Evolutionary conservation across 441 rosid species (phyloP).

Genomic region (Mallotus repandus): DNA sequence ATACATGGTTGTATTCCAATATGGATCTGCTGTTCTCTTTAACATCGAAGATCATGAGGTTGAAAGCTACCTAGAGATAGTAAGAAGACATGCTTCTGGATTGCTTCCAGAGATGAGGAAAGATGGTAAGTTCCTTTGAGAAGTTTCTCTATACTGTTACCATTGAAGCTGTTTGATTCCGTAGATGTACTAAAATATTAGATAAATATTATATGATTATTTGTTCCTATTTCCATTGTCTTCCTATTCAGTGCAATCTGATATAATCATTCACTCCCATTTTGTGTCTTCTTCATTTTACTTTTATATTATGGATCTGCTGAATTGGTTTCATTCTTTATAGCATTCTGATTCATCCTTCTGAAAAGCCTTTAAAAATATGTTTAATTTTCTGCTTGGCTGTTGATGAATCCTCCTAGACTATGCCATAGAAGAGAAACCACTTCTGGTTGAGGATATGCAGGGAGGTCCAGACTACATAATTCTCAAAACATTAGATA

Average conservation of each 20-base stretch:
- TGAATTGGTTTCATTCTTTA: background rate
- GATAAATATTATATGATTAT: too few relatives aligned
- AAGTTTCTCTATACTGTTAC: background rate
- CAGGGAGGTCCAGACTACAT: slow-evolving; percentile 81
- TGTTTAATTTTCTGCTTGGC: slow-evolving; percentile 25
- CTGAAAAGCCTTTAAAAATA: background rate
- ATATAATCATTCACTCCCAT: background rate
- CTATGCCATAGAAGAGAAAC: slow-evolving; percentile 85
- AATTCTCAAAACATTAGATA: slow-evolving; percentile 71
- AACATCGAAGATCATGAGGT: slow-evolving; percentile 73
- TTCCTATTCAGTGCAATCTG: background rate
- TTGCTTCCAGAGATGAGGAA: slow-evolving; percentile 73
- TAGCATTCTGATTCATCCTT: background rate
- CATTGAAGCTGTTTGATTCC: background rate
- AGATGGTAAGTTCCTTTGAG: slow-evolving; percentile 53
- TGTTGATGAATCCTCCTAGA: slow-evolving; percentile 40
- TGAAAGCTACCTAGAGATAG: slow-evolving; percentile 62
- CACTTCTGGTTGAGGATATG: slow-evolving; percentile 67
- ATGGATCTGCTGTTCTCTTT: slow-evolving; percentile 90
- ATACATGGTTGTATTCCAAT: slow-evolving; percentile 84
- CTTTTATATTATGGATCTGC: background rate
- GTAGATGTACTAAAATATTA: background rate
- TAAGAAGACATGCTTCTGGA: slow-evolving; percentile 72
- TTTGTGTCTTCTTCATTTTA: too few relatives aligned
- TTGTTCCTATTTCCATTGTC: background rate